Conservation (phyloP, 1,284 basidiomycete genomes). For the Ganoderma sinense region DNA sequence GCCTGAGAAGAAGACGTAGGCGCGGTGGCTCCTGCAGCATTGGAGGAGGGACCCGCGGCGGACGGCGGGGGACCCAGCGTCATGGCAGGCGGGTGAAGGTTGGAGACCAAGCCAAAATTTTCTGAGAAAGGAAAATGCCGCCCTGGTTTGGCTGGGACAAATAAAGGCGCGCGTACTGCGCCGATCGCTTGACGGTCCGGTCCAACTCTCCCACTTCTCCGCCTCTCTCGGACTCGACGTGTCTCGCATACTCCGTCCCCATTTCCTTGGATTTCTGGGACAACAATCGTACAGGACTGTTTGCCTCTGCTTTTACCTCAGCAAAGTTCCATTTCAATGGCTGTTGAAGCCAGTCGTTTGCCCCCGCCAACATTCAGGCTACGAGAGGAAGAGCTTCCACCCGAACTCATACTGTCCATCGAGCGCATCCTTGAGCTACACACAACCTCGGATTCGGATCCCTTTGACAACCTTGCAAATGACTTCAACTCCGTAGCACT, state of each 20-base stretch:
- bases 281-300: background rate
- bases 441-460: constrained; percentile 52
- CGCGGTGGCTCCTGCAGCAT: background rate
- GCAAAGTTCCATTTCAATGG: constrained; percentile 6
- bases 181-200: constrained; percentile 9
- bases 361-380: constrained; percentile 26
- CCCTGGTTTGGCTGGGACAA: constrained; percentile 6
- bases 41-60: constrained; percentile 38
- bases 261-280: background rate
- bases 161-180: background rate
- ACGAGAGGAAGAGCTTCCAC: constrained; percentile 59
- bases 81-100: constrained; percentile 20
- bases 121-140: constrained; percentile 33
- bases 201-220: background rate
- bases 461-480: constrained; percentile 63
- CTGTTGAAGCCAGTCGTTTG: constrained; percentile 20
- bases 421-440: constrained; percentile 70
- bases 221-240: constrained; percentile 5
- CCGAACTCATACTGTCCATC: constrained; percentile 71
- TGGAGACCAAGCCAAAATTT: constrained; percentile 17
- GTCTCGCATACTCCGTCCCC: background rate
- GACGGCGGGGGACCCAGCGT: constrained; percentile 40
- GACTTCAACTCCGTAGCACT: constrained; percentile 66
- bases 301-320: background rate
- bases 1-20: background rate